Base-by-base conservation (phyloP, 768 basidiomycete species). In the Rhodotorula kratochvilovae region DNA sequence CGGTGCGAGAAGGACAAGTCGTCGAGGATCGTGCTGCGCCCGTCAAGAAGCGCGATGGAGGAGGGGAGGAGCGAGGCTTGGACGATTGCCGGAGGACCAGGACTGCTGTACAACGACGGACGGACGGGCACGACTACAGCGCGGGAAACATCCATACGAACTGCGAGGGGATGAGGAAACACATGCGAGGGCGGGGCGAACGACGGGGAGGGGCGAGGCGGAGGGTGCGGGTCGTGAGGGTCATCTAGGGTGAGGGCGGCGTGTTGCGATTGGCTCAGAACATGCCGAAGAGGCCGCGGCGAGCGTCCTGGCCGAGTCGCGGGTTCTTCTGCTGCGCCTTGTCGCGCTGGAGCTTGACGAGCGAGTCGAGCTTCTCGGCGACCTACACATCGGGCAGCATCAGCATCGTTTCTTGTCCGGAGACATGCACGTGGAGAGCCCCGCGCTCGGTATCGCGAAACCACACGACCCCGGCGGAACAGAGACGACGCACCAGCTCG, bases 351-450 rank as follows among this genome's bases (percentile, higher is more conserved):
- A 97, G 85, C 50, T 91, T 91, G 29, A 91, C 91, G 54, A 98
- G 82, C 75, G 90, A 88, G 79, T 94, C 94, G 46, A 99, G 86
- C 73, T 92, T 93, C 79, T 93, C 91, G 90, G 94, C 95, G 61
- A 94, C 92, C 90, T 92, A 76, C 0, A 67, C 19, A 29, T 48
- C 8, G 21, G 15, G 21, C 4, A 43, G 21, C 36, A 43, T 29
- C 43, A 59, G 43, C 3, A 6, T 25, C 8, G 29, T 15, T 0
- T 23, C 4, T 29, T 10, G 2, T 11, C 19, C 21, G 17, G 39
- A 5, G n/a, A 56, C 17, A 6, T 60, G 15, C 12, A 25, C 4
- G 61, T 5, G 43, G n/a, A n/a, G n/a, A n/a, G n/a, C n/a, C n/a
- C n/a, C n/a, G n/a, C n/a, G n/a, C n/a, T n/a, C n/a, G n/a, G n/a